Base-by-base conservation (phyloP, 2,329 filamentous ascomycete species). In the Hypoxylon sp. region DNA sequence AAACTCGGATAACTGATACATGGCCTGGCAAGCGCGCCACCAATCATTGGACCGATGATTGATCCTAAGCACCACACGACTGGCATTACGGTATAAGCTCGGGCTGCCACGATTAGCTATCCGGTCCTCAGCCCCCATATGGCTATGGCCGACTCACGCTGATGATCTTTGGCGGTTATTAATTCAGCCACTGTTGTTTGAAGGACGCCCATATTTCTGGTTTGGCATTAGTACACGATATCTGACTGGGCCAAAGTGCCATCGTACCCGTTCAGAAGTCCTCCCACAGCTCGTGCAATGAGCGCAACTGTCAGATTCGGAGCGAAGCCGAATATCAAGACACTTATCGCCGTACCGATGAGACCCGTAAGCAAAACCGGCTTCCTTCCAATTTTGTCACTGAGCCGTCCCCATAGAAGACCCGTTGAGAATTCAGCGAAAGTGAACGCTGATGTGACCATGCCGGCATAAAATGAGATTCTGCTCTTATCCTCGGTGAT, bases 21-120 rank as follows among this genome's bases (percentile, higher is more conserved):
- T 19, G 96, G 96, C 74, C 93, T 89, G 55, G 96, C 95, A 55
- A 99, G 86, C 63, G 93, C 89, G 74, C 96, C 96, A 76, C 96
- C 96, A 76, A 98, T 91, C 78, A 93, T 92, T 51, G 95, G 94
- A 34, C 96, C 96, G 73, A 98, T 86, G 74, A 98, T 97, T 28
- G 95, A 97, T 74, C 96, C 96, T 76, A 99, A 86, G 78, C 94
- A 98, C 96, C 96, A 99, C 25, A 98, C 93, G 78, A 97, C 93
- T 5, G 96, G 96, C 94, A 99, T 98, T 73, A 98, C 94, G 11
- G 95, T 93, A 81, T 97, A 99, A 53, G 95, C 96, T 74, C 93
- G 93, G 73, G 94, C 92, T 94, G 67, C 59, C 53, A 52, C 63
- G 49, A 74, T 83, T 72, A 80, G 76, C 61, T 68, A 62, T 30